A percentile compares a stretch with the other conserved stretches of the same genome.
Conservation (phyloP, 2,329 filamentous ascomycete species). For the Sclerotinia subarctica region DNA sequence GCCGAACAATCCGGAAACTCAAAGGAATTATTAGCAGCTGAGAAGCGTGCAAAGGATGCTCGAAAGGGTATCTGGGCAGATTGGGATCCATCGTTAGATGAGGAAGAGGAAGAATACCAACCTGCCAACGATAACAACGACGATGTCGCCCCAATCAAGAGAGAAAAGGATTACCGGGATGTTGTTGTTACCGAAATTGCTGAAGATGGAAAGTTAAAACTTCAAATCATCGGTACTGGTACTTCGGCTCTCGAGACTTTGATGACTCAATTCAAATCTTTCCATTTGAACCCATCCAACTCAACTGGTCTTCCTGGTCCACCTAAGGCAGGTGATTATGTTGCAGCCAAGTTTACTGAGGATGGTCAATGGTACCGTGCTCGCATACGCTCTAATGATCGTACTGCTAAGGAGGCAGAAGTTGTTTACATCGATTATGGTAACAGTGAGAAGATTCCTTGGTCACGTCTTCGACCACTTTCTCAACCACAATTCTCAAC, state of each 20-base stretch:
- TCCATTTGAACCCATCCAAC: slow-evolving; percentile 83
- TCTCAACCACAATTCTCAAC: slow-evolving; percentile 73
- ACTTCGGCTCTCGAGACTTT: slow-evolving; percentile 81
- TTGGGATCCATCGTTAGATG: slow-evolving; percentile 88
- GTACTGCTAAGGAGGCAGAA: slow-evolving; percentile 81
- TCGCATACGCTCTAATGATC: slow-evolving; percentile 86
- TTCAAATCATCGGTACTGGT: slow-evolving; percentile 85
- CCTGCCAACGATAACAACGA: slow-evolving; percentile 50
- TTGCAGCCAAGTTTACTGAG: slow-evolving; percentile 84
- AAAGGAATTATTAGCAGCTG: slow-evolving; percentile 80
- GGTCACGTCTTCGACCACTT: slow-evolving; percentile 79
- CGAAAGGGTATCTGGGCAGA: slow-evolving; percentile 88
- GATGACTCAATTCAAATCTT: slow-evolving; percentile 87
- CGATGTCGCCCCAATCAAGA: slow-evolving; percentile 52
- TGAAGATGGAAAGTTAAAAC: slow-evolving; percentile 74
- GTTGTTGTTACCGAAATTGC: slow-evolving; percentile 91
- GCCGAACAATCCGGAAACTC: slow-evolving; percentile 93
- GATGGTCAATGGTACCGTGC: slow-evolving; percentile 96
- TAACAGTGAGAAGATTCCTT: slow-evolving; percentile 85
- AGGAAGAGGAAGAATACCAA: slow-evolving; percentile 54
- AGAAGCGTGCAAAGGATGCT: slow-evolving; percentile 84
- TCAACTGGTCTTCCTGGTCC: slow-evolving; percentile 67
- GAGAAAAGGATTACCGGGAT: slow-evolving; percentile 86
- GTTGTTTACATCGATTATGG: slow-evolving; percentile 95
- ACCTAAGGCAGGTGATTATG: slow-evolving; percentile 87